A percentile compares a stretch with the other conserved stretches of the same genome.
phyloP scores from a whole-genome alignment of 164 flowering plant species.

The Liriodendron chinense region DNA sequence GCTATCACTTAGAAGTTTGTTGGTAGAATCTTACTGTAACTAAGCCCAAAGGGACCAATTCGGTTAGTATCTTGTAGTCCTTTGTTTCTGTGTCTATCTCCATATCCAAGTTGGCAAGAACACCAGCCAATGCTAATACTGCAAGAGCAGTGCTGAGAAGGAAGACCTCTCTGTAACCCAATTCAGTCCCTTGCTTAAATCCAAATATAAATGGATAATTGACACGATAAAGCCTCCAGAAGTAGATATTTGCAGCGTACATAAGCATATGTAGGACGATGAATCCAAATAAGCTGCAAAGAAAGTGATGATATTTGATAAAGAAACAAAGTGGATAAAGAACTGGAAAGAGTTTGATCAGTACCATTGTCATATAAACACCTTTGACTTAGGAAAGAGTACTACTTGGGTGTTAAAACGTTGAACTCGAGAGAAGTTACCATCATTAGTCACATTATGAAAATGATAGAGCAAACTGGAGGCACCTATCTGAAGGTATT shows the following conservation, averaged over 20 bases:
- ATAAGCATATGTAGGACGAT: constrained; percentile 56
- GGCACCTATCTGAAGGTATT: too few relatives aligned
- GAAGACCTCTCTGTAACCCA: constrained; percentile 54
- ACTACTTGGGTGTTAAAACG: too few relatives aligned
- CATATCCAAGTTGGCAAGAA: constrained; percentile 58
- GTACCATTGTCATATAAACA: too few relatives aligned
- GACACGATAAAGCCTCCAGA: constrained; percentile 61
- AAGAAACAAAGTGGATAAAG: neutral
- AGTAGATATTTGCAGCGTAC: constrained; percentile 54
- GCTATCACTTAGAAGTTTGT: neutral
- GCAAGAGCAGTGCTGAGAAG: constrained; percentile 41
- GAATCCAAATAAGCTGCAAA: constrained; percentile 60
- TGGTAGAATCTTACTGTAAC: constrained; percentile 17
- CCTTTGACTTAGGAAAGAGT: too few relatives aligned
- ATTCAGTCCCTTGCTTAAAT: constrained; percentile 58
- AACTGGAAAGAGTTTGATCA: too few relatives aligned
- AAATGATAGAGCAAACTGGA: too few relatives aligned
- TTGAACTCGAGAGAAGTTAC: too few relatives aligned
- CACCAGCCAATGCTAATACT: constrained; percentile 42
- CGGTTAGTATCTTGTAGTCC: constrained; percentile 35
- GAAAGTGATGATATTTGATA: neutral
- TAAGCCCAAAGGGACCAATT: constrained; percentile 48
- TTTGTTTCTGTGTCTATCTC: constrained; percentile 46
- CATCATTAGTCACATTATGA: too few relatives aligned
- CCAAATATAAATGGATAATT: constrained; percentile 74